Base-by-base conservation (phyloP, 192 early-diverging fungal genomes). In the Rhizophlyctis rosea region DNA sequence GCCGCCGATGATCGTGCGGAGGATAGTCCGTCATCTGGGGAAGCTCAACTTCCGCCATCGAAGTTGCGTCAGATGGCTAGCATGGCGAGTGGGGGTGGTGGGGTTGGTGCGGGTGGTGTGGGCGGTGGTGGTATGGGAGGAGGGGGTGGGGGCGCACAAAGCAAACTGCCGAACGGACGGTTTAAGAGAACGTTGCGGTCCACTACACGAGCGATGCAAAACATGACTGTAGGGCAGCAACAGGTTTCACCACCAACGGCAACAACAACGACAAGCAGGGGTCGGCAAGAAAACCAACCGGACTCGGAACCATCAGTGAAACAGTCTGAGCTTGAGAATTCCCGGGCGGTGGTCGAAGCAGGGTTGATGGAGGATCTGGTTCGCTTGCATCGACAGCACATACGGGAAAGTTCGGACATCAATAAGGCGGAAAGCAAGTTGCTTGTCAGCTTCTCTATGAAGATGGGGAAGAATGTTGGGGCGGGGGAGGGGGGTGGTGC, bases 381-480 rank as follows among this genome's bases (percentile, higher is more conserved):
- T n/a, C 70, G 72, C 34, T 36, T 57, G 21, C 79, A 81, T 34
- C 72, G 79, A 2, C 70, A 75, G 63, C 76, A 77, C 57, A 70
- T 84, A 49, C 67, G 79, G 13, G 71, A 81, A 32, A 73, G 71
- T 47, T 70, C 70, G 1, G 81, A 84, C 49, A 50, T 69, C 34
- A 62, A 68, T 24, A 78, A 73, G 60, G 25, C 61, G 7, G 81
- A 83, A 59, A 68, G 69, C 62, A 78, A 79, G 53, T 60, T 79
- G 9, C 70, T 83, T 27, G 76, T 77, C 34, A 79, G 76, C 54
- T 62, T 76, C 27, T 76, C 78, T 2, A 79, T 81, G 74, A 64
- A 57, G 4, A 63, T 47, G 61, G 65, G 71, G 49, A 50, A 65
- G n/a, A n/a, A n/a, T n/a, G n/a, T n/a, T n/a, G n/a, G n/a, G n/a